phyloP scores from a whole-genome alignment of 2,329 filamentous ascomycete species.

The Aspergillus aculeatus region DNA sequence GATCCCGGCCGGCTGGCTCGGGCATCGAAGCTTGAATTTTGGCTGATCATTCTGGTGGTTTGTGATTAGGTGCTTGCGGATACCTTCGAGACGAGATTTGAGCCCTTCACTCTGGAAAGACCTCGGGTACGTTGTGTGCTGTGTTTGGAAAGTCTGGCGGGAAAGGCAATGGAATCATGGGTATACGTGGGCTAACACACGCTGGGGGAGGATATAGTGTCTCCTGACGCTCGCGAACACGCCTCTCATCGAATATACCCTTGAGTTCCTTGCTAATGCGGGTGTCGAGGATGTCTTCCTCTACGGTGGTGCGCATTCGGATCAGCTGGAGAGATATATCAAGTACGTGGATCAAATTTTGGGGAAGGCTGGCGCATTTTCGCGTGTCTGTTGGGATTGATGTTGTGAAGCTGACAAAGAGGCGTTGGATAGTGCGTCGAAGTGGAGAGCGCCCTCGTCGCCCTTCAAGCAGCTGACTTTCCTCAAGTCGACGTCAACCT shows the following conservation, averaged over 20 bases:
- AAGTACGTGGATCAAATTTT: constrained; percentile 43
- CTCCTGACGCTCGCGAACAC: constrained; percentile 90
- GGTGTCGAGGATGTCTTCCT: constrained; percentile 93
- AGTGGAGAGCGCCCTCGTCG: constrained; percentile 70
- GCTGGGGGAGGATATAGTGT: constrained; percentile 58
- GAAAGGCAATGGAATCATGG: neutral
- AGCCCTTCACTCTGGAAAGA: constrained; percentile 81
- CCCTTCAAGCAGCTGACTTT: constrained; percentile 81
- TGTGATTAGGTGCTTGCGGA: constrained; percentile 74
- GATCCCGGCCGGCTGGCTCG: neutral
- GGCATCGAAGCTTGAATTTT: neutral
- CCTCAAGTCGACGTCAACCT: constrained; percentile 81
- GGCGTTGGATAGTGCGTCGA: constrained; percentile 56
- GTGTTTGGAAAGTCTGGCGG: neutral
- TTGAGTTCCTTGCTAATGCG: constrained; percentile 92
- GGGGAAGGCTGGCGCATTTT: neutral
- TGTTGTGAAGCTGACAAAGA: constrained; percentile 5
- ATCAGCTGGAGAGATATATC: constrained; percentile 85
- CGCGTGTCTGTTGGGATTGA: neutral
- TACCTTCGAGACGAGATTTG: constrained; percentile 89
- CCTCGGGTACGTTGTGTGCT: constrained; percentile 66
- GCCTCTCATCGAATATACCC: constrained; percentile 93
- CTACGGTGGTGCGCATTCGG: constrained; percentile 83
- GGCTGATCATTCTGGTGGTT: constrained; percentile 14
- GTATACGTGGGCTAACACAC: constrained; percentile 2